Evolutionary conservation across 768 basidiomycete genomes (phyloP), one percentile per base, ranked within the genome.

Genomic region (Leccinum imitatum): DNA sequence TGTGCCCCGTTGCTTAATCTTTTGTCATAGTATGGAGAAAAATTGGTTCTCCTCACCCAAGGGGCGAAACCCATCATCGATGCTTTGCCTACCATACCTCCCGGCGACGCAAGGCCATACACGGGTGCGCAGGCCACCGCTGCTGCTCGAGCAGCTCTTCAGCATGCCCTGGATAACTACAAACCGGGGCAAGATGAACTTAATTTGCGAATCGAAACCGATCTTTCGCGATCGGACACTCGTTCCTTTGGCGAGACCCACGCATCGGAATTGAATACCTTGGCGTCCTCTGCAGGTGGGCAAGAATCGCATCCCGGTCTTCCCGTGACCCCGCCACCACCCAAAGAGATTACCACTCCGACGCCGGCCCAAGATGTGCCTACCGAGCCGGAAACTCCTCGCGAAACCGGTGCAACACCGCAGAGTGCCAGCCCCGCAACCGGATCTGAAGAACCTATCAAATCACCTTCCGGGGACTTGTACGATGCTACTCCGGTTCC

Each of bases 211-310:
- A 61, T 73, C 14, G 72, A 77, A 30, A 76, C 78, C 6, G 86
- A 88, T 68, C 79, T 91, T 44, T 79, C 80, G 60, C 79, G 87
- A 60, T 87, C 87, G 4, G 89, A 93, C 67, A 90, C 89, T 0
- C 83, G 83, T 58, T 91, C 89, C 73, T 94, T 94, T 68, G 92
- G 92, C 19, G 89, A 88, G 73, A 93, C 86, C 41, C 92, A 94
- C 66, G 89, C 88, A 0, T 79, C 75, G 37, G 92, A 93, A 74
- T 79, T 94, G 37, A 81, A 81, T 17, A 79, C 76, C 64, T 85
- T 91, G 54, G 74, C 74, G 53, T 69, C 79, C 13, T 69, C 71
- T 0, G 63, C 69, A 23, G 58, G 64, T 6, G 66, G 63, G 27
- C 61, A 66, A 25, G 54, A 64, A 39, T 65, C 62, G 51, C 74